Percentiles rank a stretch among this genome's conserved stretches.
These are phyloP conservation scores for Cercospora sp. DNA, from an alignment of 2,329 filamentous ascomycete species.

Conservation along the genomic window DNA sequence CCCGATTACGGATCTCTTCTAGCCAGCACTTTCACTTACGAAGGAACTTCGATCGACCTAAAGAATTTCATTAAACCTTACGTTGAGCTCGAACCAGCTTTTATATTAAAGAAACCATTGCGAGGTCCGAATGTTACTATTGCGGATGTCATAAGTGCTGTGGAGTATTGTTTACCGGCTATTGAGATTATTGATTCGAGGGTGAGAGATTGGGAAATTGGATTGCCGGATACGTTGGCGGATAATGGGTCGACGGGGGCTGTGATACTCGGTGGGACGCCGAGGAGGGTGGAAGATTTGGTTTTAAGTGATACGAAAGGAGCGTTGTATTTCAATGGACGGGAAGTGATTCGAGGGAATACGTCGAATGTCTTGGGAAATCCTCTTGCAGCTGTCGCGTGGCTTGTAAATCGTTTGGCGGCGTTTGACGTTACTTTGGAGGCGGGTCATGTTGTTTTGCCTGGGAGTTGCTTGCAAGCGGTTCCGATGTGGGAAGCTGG, in stretches of 20 bases:
- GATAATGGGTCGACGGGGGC: not conserved
- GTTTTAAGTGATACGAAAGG: not conserved
- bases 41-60: not conserved
- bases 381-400: not conserved
- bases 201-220: not conserved
- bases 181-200: not conserved
- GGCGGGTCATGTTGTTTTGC: not conserved
- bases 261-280: not conserved
- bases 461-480: not conserved
- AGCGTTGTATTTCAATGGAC: not conserved
- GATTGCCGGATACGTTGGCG: not conserved
- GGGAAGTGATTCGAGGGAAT: not conserved
- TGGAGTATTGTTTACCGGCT: not conserved
- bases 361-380: not conserved
- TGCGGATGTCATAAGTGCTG: not conserved
- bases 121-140: not conserved
- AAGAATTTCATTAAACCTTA: not conserved
- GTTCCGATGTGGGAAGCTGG: not conserved
- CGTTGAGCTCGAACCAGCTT: not conserved
- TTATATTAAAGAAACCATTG: not conserved
- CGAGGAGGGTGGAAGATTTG: not conserved
- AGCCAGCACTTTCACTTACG: not conserved
- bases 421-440: not conserved
- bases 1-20: not conserved
- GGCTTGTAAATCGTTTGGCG: not conserved